Evolutionary conservation across 441 rosid genomes (phyloP).

Genomic region (Theobroma grandiflorum): DNA sequence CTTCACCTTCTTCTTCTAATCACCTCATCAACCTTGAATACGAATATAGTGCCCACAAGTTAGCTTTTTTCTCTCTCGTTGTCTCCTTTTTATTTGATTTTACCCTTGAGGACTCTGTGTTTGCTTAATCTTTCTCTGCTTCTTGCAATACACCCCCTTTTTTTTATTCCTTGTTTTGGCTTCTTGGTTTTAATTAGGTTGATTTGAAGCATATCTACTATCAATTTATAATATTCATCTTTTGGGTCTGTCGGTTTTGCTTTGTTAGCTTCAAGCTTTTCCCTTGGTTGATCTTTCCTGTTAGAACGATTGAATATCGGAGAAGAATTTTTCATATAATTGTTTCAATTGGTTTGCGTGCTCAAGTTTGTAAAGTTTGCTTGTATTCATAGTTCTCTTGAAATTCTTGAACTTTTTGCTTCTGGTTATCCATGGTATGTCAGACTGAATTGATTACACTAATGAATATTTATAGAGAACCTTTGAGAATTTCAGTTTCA

Average conservation of each 20-base stretch:
- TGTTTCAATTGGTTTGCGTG: neutral
- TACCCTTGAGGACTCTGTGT: neutral
- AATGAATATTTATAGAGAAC: neutral
- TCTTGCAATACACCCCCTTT: neutral
- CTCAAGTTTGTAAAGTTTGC: neutral
- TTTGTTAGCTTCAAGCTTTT: conserved; percentile 2
- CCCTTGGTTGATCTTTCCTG: neutral
- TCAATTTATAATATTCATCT: neutral
- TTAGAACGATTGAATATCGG: conserved; percentile 5
- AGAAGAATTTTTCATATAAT: neutral
- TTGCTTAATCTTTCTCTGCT: neutral
- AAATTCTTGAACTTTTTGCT: neutral
- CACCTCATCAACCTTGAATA: conserved; percentile 74
- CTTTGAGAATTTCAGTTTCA: conserved; percentile 1
- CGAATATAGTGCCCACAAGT: conserved; percentile 95
- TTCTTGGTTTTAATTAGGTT: conserved; percentile 36
- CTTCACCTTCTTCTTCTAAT: conserved; percentile 59
- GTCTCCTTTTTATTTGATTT: neutral
- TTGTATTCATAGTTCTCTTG: neutral
- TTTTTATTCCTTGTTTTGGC: conserved; percentile 15
- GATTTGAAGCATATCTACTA: neutral
- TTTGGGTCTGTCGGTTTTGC: neutral
- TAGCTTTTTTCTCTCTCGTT: conserved; percentile 19
- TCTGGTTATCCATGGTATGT: neutral
- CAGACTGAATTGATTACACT: neutral